Evolutionary conservation across 2,329 filamentous ascomycete genomes (phyloP).

Genomic region (Teratosphaeria viscida): DNA sequence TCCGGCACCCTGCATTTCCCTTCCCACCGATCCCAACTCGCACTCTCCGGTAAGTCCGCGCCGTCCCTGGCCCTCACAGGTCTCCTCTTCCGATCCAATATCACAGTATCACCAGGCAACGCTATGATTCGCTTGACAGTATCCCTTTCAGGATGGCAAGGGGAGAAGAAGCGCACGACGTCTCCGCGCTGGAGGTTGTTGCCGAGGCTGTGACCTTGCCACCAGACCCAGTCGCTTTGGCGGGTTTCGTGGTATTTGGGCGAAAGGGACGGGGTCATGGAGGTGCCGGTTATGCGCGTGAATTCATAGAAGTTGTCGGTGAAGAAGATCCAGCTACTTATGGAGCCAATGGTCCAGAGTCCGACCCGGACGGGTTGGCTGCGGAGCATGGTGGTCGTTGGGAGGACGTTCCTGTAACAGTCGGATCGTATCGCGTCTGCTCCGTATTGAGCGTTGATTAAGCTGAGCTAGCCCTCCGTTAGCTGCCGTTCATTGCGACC

Average conservation of each 20-base stretch:
- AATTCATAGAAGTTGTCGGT: slow-evolving; percentile 32
- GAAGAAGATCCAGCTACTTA: slow-evolving; percentile 17
- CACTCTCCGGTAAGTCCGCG: slow-evolving; percentile 14
- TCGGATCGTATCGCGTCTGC: no score
- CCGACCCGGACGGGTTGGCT: background rate
- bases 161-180: slow-evolving; percentile 39
- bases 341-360: slow-evolving; percentile 5
- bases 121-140: slow-evolving; percentile 77
- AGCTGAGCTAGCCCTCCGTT: background rate
- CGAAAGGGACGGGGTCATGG: slow-evolving; percentile 38
- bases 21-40: slow-evolving; percentile 16
- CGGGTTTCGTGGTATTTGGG: slow-evolving; percentile 32
- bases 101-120: slow-evolving; percentile 67
- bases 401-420: no score
- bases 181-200: slow-evolving; percentile 31
- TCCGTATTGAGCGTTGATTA: no score
- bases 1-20: slow-evolving; percentile 53
- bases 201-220: slow-evolving; percentile 13
- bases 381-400: background rate
- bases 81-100: slow-evolving; percentile 39
- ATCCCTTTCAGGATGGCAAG: slow-evolving; percentile 55
- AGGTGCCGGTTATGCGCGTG: slow-evolving; percentile 29
- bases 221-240: slow-evolving; percentile 28
- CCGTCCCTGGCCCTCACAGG: slow-evolving; percentile 28
- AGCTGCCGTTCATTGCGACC: background rate